Base-by-base conservation (phyloP, 108 stramenopile genomes). In the Aurantiochytrium sp. region DNA sequence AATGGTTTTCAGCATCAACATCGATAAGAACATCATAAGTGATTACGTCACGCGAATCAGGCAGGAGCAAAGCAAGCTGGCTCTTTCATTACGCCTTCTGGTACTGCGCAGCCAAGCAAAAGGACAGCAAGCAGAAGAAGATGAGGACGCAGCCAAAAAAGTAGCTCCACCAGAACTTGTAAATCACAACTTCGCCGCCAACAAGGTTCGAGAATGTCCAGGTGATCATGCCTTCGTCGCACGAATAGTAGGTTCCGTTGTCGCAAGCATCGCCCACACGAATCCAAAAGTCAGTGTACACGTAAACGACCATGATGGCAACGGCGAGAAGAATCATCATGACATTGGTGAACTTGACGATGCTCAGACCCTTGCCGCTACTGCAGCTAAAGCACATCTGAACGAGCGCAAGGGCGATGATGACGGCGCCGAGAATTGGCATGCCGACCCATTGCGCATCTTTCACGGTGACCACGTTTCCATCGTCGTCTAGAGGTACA, bases 111-210 rank as follows among this genome's bases (percentile, higher is more conserved):
- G 64, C 64, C 35, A 69, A 23, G 42, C 64, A 69, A 6, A 69
- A 10, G 35, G 14, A 16, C 35, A 69, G 14, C 21, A 69, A 23
- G 8, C 21, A 69, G 42, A 69, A 69, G 64, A 69, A 42, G 42
- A 69, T 69, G 25, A 18, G 21, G 21, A 69, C 5, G 42, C 64
- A 69, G 64, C 64, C 64, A 18, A 69, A 69, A 42, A 69, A 69
- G 64, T 69, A 69, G 64, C 64, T 69, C 64, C 64, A 69, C 64
- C 64, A 69, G 42, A 69, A 69, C 64, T 69, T 69, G 64, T 69
- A 69, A 8, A 57, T 57, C 21, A 69, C 64, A 4, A 69, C 64
- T 10, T 28, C 42, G 3, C 10, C 25, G 42, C 64, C 64, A 23
- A 69, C 8, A 42, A 28, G 21, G 5, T 42, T 69, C 10, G 8